Base-by-base conservation (phyloP, 306 rosid genomes). In the Herpetospermum pedunculosum region DNA sequence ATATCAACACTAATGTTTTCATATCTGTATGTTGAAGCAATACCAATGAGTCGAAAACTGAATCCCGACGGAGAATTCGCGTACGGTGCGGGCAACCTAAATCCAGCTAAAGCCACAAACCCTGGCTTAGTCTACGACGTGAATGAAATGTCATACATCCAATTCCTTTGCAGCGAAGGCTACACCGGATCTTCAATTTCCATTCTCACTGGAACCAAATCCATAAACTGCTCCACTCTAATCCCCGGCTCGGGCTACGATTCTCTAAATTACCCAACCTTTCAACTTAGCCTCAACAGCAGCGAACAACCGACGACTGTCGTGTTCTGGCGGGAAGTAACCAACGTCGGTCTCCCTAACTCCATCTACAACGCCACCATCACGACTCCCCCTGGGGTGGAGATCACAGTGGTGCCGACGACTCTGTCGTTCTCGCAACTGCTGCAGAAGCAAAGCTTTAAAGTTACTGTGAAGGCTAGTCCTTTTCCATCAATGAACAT, bases 51-150 rank as follows among this genome's bases (percentile, higher is more conserved):
- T 83, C 84, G 70, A 35, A 79, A 79, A 62, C 60, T 78, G 25
- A 83, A 84, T 70, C 30, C 18, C 0, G 92, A 91, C 0, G 98
- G 80, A 64, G 98, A 94, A 80, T 91, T 91, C 32, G 88, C 87
- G 11, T 94, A 78, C 8, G 96, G 99, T 5, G 91, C 85, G n/a
- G 97, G 99, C 12, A 96, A 86, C 82, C 73, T 89, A 40, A 82
- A 83, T 63, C 99, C 99, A 38, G 71, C 81, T 30, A 84, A 81
- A 77, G 92, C 96, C 18, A 43, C 67, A 21, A 87, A 60, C 60
- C 97, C 95, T 0, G 96, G 99, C 75, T 58, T 91, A 81, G 69
- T 94, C 74, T 94, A 91, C 34, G 99, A 94, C 76, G 81, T 84
- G 83, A 76, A 85, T 4, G 88, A 83, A 37, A 70, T 89, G 67